Conservation (phyloP, 805 yeast genomes). For the Hanseniaspora osmophila region DNA sequence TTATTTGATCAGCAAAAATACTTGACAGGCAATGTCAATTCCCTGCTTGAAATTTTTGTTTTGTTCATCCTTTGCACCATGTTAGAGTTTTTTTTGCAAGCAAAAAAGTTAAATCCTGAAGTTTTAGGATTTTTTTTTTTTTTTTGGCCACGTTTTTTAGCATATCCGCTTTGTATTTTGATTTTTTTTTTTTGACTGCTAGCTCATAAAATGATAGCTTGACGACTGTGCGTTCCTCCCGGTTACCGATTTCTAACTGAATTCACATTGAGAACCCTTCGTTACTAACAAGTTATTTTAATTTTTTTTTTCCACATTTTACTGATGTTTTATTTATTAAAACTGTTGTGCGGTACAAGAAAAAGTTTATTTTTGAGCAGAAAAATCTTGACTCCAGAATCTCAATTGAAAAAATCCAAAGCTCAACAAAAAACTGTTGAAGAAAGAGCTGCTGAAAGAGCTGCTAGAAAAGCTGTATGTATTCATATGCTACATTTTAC, state of each 20-base stretch:
- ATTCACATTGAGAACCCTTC: not conserved
- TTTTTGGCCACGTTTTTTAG: too few species aligned
- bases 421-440: slow-evolving; percentile 65
- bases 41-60: too few species aligned
- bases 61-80: too few species aligned
- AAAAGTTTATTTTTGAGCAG: slow-evolving; percentile 11
- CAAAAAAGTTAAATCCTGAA: too few species aligned
- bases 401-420: slow-evolving; percentile 71
- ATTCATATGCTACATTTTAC: too few species aligned
- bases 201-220: not conserved
- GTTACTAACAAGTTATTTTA: slow-evolving; percentile 1
- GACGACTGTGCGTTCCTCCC: too few species aligned
- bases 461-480: slow-evolving; percentile 73
- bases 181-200: slow-evolving; percentile 1
- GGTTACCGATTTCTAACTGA: too few species aligned
- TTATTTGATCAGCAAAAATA: too few species aligned
- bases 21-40: too few species aligned
- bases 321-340: not conserved
- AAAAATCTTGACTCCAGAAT: slow-evolving; percentile 54
- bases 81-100: too few species aligned
- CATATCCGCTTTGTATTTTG: too few species aligned
- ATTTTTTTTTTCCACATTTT: not conserved
- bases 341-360: not conserved
- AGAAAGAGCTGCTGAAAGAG: slow-evolving; percentile 68
- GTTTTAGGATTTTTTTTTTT: too few species aligned